Evolutionary conservation across 2,329 filamentous ascomycete genomes (phyloP).

Genomic region (Nothopassalora personata): DNA sequence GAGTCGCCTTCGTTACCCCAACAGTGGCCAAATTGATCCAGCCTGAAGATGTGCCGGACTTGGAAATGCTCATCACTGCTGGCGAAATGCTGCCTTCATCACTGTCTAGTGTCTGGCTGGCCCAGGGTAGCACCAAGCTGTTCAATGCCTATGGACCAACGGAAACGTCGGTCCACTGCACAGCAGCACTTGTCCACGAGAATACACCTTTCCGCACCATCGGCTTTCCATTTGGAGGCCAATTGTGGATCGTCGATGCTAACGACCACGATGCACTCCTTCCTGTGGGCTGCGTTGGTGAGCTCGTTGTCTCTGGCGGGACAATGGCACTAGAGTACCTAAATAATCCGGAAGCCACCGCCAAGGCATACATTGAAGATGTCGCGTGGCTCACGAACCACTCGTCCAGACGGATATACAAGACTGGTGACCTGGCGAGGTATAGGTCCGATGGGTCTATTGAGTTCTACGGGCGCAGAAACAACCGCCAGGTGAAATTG

Average conservation of each 20-base stretch:
- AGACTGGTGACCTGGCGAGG: conserved; percentile 55
- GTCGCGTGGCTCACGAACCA: too few relatives aligned
- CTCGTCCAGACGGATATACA: conserved; percentile 38
- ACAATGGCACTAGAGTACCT: too few relatives aligned
- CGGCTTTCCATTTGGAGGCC: too few relatives aligned
- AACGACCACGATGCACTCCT: too few relatives aligned
- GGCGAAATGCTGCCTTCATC: too few relatives aligned
- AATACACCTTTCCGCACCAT: too few relatives aligned
- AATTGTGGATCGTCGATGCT: too few relatives aligned
- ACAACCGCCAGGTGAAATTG: conserved; percentile 58
- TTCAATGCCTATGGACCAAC: conserved; percentile 44
- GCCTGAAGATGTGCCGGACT: conserved; percentile 15
- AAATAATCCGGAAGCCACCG: too few relatives aligned
- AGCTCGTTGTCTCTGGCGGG: too few relatives aligned
- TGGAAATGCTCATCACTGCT: conserved; percentile 2
- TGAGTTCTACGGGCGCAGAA: conserved; percentile 56
- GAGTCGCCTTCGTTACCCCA: conserved; percentile 52
- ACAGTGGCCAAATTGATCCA: conserved; percentile 47
- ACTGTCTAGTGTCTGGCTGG: conserved; percentile 34
- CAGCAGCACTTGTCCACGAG: too few relatives aligned
- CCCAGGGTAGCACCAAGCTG: conserved; percentile 31
- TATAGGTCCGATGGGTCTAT: conserved; percentile 52
- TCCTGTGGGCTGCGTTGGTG: too few relatives aligned
- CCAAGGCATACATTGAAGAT: too few relatives aligned
- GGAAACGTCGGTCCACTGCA: conserved; percentile 9